These are phyloP conservation scores for Passalora sequoiae DNA, from an alignment of 2,329 filamentous ascomycete species.

Conservation along the genomic window DNA sequence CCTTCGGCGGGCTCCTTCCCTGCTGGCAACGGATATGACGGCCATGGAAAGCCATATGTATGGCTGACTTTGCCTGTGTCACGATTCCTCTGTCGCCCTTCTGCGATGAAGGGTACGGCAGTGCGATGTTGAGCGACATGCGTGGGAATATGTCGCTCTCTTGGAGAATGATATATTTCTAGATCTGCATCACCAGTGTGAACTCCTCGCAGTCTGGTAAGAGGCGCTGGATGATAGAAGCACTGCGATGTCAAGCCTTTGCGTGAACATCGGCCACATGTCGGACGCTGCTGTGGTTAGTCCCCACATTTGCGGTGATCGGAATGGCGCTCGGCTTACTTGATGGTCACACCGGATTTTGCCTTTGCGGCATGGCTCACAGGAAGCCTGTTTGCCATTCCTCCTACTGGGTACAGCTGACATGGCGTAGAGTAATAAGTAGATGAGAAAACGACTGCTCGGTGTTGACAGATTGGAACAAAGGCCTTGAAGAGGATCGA, in stretches of 20 bases:
- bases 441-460: too few relatives aligned
- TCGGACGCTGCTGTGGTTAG: constrained; percentile 3
- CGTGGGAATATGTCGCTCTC: not conserved
- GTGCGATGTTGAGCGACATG: too few relatives aligned
- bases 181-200: too few relatives aligned
- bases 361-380: constrained; percentile 20
- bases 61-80: not conserved
- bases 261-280: constrained; percentile 17
- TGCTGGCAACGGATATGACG: not conserved
- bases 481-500: too few relatives aligned
- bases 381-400: constrained; percentile 20
- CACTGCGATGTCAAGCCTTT: constrained; percentile 11
- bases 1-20: not conserved
- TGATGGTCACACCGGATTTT: constrained; percentile 18
- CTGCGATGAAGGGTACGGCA: too few relatives aligned
- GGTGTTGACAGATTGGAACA: too few relatives aligned
- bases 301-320: not conserved
- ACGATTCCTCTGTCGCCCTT: too few relatives aligned
- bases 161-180: not conserved
- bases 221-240: constrained; percentile 19
- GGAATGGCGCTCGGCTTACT: not conserved
- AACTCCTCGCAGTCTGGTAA: constrained; percentile 10
- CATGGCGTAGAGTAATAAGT: constrained; percentile 3
- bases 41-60: constrained; percentile 2
- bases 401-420: constrained; percentile 10